Conservation (phyloP, 2,329 filamentous ascomycete genomes). For the Trichoderma sp. region DNA sequence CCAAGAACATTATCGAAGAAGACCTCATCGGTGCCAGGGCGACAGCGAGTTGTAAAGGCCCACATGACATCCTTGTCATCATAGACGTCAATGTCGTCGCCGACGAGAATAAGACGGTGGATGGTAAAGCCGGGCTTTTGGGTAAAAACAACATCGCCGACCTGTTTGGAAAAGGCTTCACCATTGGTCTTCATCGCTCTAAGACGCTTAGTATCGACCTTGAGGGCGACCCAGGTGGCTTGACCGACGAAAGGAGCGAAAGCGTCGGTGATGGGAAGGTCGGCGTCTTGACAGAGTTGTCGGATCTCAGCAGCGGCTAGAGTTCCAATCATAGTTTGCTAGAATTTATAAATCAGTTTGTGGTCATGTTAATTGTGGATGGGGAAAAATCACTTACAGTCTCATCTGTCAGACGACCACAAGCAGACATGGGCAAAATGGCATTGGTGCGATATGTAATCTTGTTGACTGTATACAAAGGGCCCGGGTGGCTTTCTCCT, state of each 20-base stretch:
- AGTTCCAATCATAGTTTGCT: constrained; percentile 15
- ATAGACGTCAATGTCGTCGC: constrained; percentile 34
- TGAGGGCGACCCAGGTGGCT: constrained; percentile 52
- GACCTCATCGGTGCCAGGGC: constrained; percentile 46
- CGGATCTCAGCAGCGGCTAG: constrained; percentile 8
- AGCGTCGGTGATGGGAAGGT: constrained; percentile 47
- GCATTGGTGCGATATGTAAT: constrained; percentile 25
- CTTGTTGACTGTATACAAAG: constrained; percentile 19
- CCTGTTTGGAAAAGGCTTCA: constrained; percentile 40
- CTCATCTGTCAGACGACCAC: constrained; percentile 25
- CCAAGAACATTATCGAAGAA: constrained; percentile 47
- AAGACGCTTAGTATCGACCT: constrained; percentile 59
- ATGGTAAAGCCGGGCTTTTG: not conserved
- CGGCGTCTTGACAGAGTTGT: not conserved
- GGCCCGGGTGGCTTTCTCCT: not conserved
- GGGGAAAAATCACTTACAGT: not conserved
- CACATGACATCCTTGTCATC: constrained; percentile 50
- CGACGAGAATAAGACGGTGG: not conserved
- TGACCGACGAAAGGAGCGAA: constrained; percentile 50
- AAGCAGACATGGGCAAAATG: constrained; percentile 22
- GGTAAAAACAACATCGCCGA: constrained; percentile 47
- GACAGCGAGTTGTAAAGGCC: constrained; percentile 51
- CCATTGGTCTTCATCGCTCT: constrained; percentile 54
- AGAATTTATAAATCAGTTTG: not conserved
- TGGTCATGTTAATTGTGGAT: not conserved